Base-by-base conservation (phyloP, 2,329 filamentous ascomycete species). In the Zymoseptoria pseudotritici region DNA sequence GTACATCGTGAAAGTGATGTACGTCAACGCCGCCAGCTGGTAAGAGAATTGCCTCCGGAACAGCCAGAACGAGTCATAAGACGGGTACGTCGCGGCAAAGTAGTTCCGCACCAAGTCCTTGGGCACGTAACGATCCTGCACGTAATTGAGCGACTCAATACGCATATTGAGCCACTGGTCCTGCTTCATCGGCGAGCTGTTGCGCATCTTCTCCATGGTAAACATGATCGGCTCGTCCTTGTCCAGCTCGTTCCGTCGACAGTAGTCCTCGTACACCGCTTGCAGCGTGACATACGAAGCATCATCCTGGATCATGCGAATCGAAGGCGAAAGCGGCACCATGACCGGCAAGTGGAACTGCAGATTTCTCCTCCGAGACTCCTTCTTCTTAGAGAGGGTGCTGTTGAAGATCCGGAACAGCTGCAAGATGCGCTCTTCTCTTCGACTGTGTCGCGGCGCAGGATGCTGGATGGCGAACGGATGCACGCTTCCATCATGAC, bases 1-100 rank as follows among this genome's bases (percentile, higher is more conserved):
- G 78, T 93, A 93, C 79, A 99, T 88, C 61, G 97, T 88, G 73
- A 97, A 99, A 3, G 94, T 97, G 89, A 99, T 96, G 78, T 99
- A 99, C 0, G 94, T 96, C 65, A 97, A 83, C 1, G 92, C 86
- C 20, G 94, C 93, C 63, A 96, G 87, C 76, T 99, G 94, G 79
- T 97, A 97, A 21, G 91, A 89, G 77, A 99, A 96, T 66, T 96
- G 92, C 61, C 92, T 87, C 61, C 94, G 89, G 90, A 99, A 99
- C 60, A 99, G 84, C 91, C 93, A 99, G 80, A 97, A 97, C 70
- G 97, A 92, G 53, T 89, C 85, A 75, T 90, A 99, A 64, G 90
- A 88, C 29, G 91, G 89, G 77, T 94, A 97, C 4, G 86, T 89
- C 66, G 83, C 81, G 72, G 92, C 89, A 83, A 97, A 97, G 78